Evolutionary conservation across 148 eudicot species (phyloP).

Genomic region (Persicaria maculosa): DNA sequence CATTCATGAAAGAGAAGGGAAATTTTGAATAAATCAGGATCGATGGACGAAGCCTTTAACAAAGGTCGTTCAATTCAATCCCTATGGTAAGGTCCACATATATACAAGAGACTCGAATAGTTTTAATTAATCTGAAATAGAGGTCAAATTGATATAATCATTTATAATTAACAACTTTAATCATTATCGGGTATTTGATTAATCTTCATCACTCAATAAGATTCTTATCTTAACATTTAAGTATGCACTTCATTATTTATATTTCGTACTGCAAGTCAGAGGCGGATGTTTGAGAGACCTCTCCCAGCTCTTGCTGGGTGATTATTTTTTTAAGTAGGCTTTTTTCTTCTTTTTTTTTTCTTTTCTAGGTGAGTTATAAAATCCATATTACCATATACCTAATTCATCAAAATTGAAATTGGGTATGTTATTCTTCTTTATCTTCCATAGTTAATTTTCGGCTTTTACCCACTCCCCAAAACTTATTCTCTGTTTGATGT

Average conservation of each 20-base stretch:
- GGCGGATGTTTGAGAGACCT: too few relatives aligned
- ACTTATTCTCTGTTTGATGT: too few relatives aligned
- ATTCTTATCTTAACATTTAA: not conserved
- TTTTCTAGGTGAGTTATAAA: too few relatives aligned
- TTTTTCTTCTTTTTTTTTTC: too few relatives aligned
- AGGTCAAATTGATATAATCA: not conserved
- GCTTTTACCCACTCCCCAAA: too few relatives aligned
- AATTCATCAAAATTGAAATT: too few relatives aligned
- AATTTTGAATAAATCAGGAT: not conserved
- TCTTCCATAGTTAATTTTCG: too few relatives aligned
- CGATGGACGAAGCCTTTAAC: not conserved
- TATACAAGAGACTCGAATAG: not conserved
- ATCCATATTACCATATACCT: too few relatives aligned
- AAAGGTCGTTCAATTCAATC: conserved; percentile 1
- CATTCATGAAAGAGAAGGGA: not conserved
- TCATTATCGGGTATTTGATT: not conserved
- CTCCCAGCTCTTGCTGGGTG: too few relatives aligned
- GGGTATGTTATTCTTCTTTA: too few relatives aligned
- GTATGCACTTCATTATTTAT: not conserved
- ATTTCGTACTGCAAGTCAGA: too few relatives aligned
- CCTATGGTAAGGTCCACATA: not conserved
- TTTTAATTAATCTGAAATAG: not conserved
- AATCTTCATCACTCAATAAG: not conserved
- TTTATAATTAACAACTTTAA: not conserved
- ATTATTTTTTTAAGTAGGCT: too few relatives aligned